Evolutionary conservation across 768 basidiomycete genomes (phyloP).

Genomic region (Mycena floridula): DNA sequence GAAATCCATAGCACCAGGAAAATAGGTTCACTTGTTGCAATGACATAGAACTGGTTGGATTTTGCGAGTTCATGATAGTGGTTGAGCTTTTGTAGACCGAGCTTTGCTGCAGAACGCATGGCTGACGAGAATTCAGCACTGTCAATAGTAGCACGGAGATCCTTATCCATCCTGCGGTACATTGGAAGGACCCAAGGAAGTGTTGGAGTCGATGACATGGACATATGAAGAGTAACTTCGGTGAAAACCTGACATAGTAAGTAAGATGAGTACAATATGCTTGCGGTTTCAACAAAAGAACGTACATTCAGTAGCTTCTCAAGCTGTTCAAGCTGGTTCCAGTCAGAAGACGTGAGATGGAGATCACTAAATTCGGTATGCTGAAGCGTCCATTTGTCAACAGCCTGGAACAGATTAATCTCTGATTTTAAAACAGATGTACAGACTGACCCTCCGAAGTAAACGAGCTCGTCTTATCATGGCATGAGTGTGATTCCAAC

Average conservation of each 20-base stretch:
- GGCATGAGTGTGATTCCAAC: constrained; percentile 30
- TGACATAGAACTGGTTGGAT: constrained; percentile 1
- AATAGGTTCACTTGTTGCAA: constrained; percentile 27
- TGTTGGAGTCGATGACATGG: neutral
- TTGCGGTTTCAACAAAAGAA: neutral
- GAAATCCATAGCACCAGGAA: too few species aligned
- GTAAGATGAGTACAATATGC: neutral
- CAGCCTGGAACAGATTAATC: constrained; percentile 17
- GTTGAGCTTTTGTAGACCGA: neutral
- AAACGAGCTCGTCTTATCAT: constrained; percentile 23
- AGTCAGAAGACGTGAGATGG: constrained; percentile 12
- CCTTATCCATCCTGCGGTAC: neutral
- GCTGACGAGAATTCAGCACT: neutral
- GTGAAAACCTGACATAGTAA: neutral
- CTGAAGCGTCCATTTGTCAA: constrained; percentile 24
- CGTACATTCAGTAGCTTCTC: constrained; percentile 16
- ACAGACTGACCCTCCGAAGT: constrained; percentile 19
- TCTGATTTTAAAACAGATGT: neutral
- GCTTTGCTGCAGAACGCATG: neutral
- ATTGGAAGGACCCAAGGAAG: constrained; percentile 2
- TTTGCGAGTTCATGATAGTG: neutral
- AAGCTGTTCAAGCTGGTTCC: constrained; percentile 13
- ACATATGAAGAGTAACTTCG: constrained; percentile 1
- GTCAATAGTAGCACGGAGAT: neutral
- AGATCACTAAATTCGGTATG: constrained; percentile 9